Base-by-base conservation (phyloP, 2,329 filamentous ascomycete genomes). In the Monascus ruber region DNA sequence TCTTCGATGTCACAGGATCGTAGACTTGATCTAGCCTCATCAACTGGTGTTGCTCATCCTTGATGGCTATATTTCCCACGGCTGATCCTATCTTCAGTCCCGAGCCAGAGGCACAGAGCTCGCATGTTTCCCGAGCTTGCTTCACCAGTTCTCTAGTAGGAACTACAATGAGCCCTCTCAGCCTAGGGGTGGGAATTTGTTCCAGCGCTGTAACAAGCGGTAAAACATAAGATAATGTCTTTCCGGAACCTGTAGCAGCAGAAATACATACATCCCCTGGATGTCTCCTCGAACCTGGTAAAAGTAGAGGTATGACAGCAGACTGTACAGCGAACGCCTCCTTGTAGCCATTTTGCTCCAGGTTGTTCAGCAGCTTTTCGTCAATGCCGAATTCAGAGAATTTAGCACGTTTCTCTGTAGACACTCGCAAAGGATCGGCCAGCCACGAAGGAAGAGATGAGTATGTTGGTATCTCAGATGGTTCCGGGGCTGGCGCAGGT, bases 201-300 rank as follows among this genome's bases (percentile, higher is more conserved):
- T 81, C 80, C 36, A 98, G 68, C 37, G 82, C 79, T 34, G 86
- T 77, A 4, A 94, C 74, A 42, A 98, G 78, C 0, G 91, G 91
- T 2, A 98, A 67, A 0, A 89, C 77, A 54, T 98, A 98, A 0
- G 89, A 83, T 10, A 98, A 63, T 0, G 91, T 98, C 59, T 98
- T 98, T 41, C 91, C 91, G 0, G 91, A 96, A 6, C 91, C 91
- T 0, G 91, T 98, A 1, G 89, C 84, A 0, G 93, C 91, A 5
- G 87, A 91, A 2, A 98, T 81, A 34, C 94, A 81, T 4, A 98
- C 63, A 58, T 98, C 91, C 4, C 85, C 83, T 1, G 74, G 65
- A 29, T 78, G 72, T 29, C 74, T 67, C 40, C 73, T 69, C 33
- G 74, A 71, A 0, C 73, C 76, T 24, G 77, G 79, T 4, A 94